Conservation (phyloP, 257 asterid genomes). For the Marsdenia floribunda region DNA sequence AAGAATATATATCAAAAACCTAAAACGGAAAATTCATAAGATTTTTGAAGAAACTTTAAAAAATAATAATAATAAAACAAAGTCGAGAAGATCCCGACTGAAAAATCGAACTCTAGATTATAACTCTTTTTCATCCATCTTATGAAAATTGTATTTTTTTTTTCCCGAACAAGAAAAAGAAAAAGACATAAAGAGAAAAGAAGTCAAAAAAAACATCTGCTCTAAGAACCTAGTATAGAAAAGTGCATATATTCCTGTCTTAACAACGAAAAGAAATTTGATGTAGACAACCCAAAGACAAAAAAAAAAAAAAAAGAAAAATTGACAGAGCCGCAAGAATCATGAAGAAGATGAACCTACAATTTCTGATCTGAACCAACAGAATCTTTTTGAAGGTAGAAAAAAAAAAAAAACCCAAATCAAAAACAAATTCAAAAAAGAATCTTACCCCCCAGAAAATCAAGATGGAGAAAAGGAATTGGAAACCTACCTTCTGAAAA, state of each 20-base stretch:
- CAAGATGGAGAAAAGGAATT: neutral
- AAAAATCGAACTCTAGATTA: neutral
- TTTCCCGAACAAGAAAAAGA: neutral
- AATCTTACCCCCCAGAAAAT: neutral
- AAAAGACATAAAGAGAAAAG: neutral
- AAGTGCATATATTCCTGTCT: slow-evolving; percentile 2
- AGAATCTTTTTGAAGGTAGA: neutral
- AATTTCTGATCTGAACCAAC: neutral
- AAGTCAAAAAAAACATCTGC: slow-evolving; percentile 3
- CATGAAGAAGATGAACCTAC: neutral
- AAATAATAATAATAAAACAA: neutral
- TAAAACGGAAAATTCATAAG: neutral
- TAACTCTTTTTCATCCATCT: neutral
- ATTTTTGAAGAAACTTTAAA: slow-evolving; percentile 2
- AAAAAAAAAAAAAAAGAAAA: too few species aligned
- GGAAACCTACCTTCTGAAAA: neutral
- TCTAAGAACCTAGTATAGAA: slow-evolving; percentile 9
- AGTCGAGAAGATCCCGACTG: neutral
- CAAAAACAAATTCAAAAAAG: neutral
- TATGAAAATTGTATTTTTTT: neutral
- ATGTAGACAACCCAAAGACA: neutral
- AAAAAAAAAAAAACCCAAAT: neutral
- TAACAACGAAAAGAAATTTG: slow-evolving; percentile 6
- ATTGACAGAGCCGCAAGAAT: neutral
- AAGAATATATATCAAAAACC: neutral